These are phyloP conservation scores for Coniferiporia weirii DNA, from an alignment of 1,284 basidiomycete species.

Conservation along the genomic window DNA sequence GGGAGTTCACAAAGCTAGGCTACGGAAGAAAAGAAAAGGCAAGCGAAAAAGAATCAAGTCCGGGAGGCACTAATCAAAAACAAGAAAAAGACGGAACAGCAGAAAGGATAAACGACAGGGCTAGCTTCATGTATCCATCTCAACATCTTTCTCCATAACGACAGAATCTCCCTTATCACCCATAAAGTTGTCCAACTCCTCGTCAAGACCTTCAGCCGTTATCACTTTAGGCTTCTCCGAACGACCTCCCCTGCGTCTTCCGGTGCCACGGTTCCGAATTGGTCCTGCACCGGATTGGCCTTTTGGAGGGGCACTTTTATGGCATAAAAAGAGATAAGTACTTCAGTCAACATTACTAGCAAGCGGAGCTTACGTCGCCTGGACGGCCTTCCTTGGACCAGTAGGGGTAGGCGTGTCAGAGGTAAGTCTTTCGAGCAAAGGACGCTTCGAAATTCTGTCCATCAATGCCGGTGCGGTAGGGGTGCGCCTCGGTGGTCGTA, in stretches of 20 bases:
- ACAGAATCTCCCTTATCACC: conserved; percentile 47
- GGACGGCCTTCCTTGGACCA: conserved; percentile 23
- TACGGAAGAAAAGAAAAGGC: neutral
- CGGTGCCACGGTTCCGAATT: conserved; percentile 32
- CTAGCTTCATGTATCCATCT: conserved; percentile 36
- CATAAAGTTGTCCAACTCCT: conserved; percentile 91
- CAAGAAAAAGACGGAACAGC: neutral
- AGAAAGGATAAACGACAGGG: neutral
- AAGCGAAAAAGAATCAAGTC: neutral
- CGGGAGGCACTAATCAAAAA: neutral
- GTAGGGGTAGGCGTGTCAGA: conserved; percentile 34
- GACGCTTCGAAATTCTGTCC: conserved; percentile 59
- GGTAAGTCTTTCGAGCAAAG: conserved; percentile 54
- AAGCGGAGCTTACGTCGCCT: conserved; percentile 22
- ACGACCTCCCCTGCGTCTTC: conserved; percentile 21
- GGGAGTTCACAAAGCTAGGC: neutral
- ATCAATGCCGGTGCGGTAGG: conserved; percentile 49
- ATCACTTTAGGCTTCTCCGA: conserved; percentile 42
- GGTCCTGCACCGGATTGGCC: conserved; percentile 31
- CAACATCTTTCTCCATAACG: conserved; percentile 42
- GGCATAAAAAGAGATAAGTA: neutral
- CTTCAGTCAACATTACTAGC: conserved; percentile 17
- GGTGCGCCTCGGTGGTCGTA: conserved; percentile 34
- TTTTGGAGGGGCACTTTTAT: neutral
- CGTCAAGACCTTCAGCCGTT: conserved; percentile 83